Base-by-base conservation (phyloP, 768 basidiomycete genomes). In the Boletus vinaceobasis region DNA sequence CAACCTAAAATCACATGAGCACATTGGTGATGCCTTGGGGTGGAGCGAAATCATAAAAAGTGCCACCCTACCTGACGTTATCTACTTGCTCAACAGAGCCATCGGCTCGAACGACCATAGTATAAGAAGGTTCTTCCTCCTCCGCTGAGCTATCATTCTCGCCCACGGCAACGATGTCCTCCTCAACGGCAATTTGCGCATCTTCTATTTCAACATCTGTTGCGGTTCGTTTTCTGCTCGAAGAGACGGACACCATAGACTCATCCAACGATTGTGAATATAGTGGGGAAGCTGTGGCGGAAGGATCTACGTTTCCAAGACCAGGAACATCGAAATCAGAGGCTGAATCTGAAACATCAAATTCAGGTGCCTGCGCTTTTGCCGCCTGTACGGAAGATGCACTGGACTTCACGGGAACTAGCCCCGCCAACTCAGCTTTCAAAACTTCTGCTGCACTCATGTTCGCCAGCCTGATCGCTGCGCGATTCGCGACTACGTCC, bases 81-180 rank as follows among this genome's bases (percentile, higher is more conserved):
- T 99, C 97, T 59, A 86, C 86, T 71, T 98, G 95, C 51, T 95
- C 90, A 29, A 98, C 95, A 0, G 93, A 91, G 23, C 95, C 96
- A 67, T 98, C 93, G 8, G 90, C 61, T 64, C 90, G 92, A 50
- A 96, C 88, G 68, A 90, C 90, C 60, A 90, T 71, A 43, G 85
- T 78, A 43, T 79, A 71, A 35, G 76, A 74, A 32, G 75, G 69
- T 37, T 82, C 83, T 37, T 80, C 71, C 32, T 77, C 80, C 39
- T 77, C 80, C 17, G 69, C 74, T 40, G 77, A 74, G 40, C 74
- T 71, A 27, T 80, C 77, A 14, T 79, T 77, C 52, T 74, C 67
- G 29, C 57, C 63, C 19, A 57, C 60, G 10, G 32, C 60, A 31
- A 65, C 57, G 21, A 60, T 6, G 39, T 61, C 66, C 36, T 64